Evolutionary conservation across 2,329 filamentous ascomycete species (phyloP), one percentile per base, ranked within the genome.

Genomic region (Ceratocystis destructans): DNA sequence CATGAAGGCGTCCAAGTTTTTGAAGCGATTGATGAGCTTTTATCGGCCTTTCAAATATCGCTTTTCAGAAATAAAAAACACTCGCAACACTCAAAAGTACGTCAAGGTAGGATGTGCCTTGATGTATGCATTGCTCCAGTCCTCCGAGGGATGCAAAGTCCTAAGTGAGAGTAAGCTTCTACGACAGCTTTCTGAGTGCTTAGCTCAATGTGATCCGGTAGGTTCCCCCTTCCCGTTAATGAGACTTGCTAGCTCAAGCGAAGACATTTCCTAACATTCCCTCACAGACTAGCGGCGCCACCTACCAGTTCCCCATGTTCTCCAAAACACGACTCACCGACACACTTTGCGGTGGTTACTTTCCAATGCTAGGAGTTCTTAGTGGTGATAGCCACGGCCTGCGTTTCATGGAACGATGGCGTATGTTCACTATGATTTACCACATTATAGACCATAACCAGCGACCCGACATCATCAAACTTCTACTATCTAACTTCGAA

Each of bases 381-480:
- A 97, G 88, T 71, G 87, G 87, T 64, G 90, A 96, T 71, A 78
- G 83, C 0, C 89, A 87, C 71, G 94, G 94, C 0, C 80, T 97
- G 28, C 85, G 88, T 69, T 93, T 99, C 77, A 83, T 99, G 73
- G 93, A 97, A 74, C 82, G 90, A 71, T 97, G 94, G 93, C 90
- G 91, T 71, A 95, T 99, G 82, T 92, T 96, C 77, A 97, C 97
- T 75, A 99, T 99, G 90, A 95, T 97, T 81, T 99, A 99, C 74
- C 94, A 97, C 75, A 96, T 99, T 69, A 83, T 96, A 67, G 93
- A 97, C 72, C 80, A 96, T 57, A 90, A 89, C 71, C 88, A 94
- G 74, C 87, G 94, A 1, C 90, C 93, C 59, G 94, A 99, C 74
- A 79, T 99, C 68, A 90, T 97, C 73, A 90, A 92, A 73, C 82